These are phyloP conservation scores for Tetrahymena malaccensis DNA, from an alignment of 73 alveolate genomes.

Conservation along the genomic window DNA sequence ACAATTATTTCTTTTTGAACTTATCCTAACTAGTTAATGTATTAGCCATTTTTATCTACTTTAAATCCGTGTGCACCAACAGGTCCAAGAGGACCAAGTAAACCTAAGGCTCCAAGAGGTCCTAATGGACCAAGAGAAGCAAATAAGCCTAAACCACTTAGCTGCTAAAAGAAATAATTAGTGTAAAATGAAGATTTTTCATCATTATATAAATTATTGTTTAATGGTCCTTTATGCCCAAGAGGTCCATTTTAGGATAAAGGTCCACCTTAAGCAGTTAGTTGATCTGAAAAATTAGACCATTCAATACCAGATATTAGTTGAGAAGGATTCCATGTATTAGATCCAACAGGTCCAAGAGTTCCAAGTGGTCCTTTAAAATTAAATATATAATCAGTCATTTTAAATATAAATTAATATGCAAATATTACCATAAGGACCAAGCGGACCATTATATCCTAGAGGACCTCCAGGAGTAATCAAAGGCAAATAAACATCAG, in stretches of 20 bases:
- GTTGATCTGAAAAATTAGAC: neutral
- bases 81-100: constrained; percentile 1
- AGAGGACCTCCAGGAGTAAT: neutral
- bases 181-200: neutral
- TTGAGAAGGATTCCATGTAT: neutral
- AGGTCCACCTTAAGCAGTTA: neutral
- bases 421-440: neutral
- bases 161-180: neutral
- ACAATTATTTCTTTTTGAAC: neutral
- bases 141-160: constrained; percentile 24
- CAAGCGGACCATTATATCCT: neutral
- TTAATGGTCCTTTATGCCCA: neutral
- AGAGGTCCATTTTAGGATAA: neutral
- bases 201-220: neutral
- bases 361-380: neutral
- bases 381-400: neutral
- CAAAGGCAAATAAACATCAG: neutral
- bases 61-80: constrained; percentile 23
- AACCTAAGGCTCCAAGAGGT: constrained; percentile 28
- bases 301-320: neutral
- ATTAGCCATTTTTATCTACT: constrained; percentile 10
- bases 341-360: neutral
- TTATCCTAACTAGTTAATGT: neutral
- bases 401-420: neutral
- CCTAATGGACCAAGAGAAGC: constrained; percentile 19